Base-by-base conservation (phyloP, 805 yeast genomes). In the Zygosaccharomyces gambellarensis region DNA sequence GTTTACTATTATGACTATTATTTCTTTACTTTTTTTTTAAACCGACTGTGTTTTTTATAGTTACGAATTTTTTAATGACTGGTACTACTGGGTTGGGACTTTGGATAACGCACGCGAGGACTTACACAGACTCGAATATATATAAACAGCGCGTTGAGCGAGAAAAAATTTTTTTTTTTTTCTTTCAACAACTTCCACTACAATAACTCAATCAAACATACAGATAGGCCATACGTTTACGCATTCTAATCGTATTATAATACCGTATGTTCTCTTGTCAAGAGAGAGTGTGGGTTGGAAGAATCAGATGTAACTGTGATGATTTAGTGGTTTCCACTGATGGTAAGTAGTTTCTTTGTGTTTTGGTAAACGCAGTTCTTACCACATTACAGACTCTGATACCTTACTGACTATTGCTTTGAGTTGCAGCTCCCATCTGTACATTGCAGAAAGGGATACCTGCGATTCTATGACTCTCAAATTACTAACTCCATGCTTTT, bases 311-410 rank as follows among this genome's bases (percentile, higher is more conserved):
- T 42, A 42, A 42, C 45, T 42, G 45, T 30, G 27, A 31, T 25
- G 45, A 11, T 12, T 12, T 22, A 5, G 27, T 34, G 25, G 14
- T 30, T 23, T 32, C 5, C 19, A 30, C 11, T 28, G 6, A 14
- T 10, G 45, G 23, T 25, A 34, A 30, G 45, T 42, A 25, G 36
- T 23, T 19, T 7, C 22, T 22, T 25, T 25, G 45, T 30, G 45
- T 42, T 42, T 34, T 30, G 45, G 14, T n/a, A 25, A 42, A 42
- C 45, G 5, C 45, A 27, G 36, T 21, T 42, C 45, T 30, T 42
- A 42, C 45, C 45, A 22, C 45, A 34, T 31, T 42, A 30, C 45
- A 42, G 45, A 42, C 45, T 42, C 45, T 42, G 45, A 42, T 42
- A 42, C 45, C 45, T 42, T 42, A 42, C 29, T 38, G 45, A 36